Base-by-base conservation (phyloP, 257 asterid genomes). In the Solanum lignicaule region DNA sequence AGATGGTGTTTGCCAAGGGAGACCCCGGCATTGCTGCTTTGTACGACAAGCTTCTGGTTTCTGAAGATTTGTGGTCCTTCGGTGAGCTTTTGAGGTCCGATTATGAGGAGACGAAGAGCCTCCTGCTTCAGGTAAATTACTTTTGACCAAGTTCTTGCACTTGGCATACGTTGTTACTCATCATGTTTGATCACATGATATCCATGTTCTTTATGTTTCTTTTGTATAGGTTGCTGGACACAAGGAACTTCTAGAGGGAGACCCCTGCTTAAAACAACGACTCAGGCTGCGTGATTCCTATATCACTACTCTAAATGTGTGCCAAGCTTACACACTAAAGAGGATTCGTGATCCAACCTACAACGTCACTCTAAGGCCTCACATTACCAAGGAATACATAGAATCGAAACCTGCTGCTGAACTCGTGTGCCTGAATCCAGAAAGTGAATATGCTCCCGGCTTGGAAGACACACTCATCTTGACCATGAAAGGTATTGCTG, bases 401-500 rank as follows among this genome's bases (percentile, higher is more conserved):
- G 95, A 91, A 75, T 86, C 92, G 27, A 90, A 88, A 33, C 87
- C 86, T 23, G 94, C 91, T 88, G 90, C 92, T 83, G 91, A 91
- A 72, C 90, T 89, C 4, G 86, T 91, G 78, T 83, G 66, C 52
- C 91, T 93, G 71, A 93, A 93, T 55, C 95, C 95, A 0, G 78
- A 89, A 8, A 89, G 91, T 20, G 95, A 93, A 2, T 92, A 93
- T 18, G 94, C 95, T 79, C 94, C 95, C 13, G 95, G 95, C 5
- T 69, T 91, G 88, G 95, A 91, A 74, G 95, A 93, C 31, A 91
- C 95, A 32, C 91, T 93, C 87, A 92, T 93, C 90, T 84, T 93
- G 91, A 91, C 94, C 83, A 93, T 93, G 93, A 93, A 93, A 82
- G 95, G 95, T 39, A 90, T 93, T 69, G 94, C 95, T 35, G 95